phyloP scores from a whole-genome alignment of 208 protist genomes.

The Acanthamoeba lenticulata region DNA sequence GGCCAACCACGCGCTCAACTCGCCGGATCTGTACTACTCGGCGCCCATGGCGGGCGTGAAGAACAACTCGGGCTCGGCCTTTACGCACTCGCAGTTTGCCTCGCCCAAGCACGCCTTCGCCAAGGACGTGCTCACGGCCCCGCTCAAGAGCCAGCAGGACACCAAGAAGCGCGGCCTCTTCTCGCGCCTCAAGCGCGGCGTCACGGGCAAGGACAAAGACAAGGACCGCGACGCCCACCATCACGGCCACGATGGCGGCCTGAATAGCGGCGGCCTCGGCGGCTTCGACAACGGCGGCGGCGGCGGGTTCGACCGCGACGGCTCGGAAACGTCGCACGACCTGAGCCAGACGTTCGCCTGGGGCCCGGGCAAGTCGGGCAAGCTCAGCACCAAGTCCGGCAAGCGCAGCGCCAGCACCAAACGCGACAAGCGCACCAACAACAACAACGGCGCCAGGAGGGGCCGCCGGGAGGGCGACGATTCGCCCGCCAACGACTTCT shows the following conservation, averaged over 20 bases:
- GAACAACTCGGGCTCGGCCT: neutral
- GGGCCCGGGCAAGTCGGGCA: neutral
- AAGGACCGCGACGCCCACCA: neutral
- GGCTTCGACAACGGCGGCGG: no score
- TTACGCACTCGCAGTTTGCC: neutral
- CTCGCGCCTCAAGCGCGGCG: conserved; percentile 5
- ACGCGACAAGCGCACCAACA: neutral
- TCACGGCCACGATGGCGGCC: neutral
- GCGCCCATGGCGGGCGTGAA: neutral
- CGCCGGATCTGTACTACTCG: neutral
- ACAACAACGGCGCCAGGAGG: neutral
- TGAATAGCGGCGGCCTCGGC: no score
- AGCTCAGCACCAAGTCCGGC: neutral
- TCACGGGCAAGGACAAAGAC: neutral
- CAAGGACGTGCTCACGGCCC: conserved; percentile 12
- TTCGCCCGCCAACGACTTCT: neutral
- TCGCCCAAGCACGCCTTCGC: conserved; percentile 6
- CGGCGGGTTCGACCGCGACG: no score
- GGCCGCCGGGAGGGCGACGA: neutral
- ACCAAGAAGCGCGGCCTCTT: conserved; percentile 40
- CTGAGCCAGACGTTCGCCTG: neutral
- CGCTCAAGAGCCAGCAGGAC: conserved; percentile 4
- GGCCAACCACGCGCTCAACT: neutral
- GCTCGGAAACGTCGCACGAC: no score
- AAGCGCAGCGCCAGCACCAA: neutral